Conservation (phyloP, 495 filamentous ascomycete genomes). For the Talaromyces stipitatus region DNA sequence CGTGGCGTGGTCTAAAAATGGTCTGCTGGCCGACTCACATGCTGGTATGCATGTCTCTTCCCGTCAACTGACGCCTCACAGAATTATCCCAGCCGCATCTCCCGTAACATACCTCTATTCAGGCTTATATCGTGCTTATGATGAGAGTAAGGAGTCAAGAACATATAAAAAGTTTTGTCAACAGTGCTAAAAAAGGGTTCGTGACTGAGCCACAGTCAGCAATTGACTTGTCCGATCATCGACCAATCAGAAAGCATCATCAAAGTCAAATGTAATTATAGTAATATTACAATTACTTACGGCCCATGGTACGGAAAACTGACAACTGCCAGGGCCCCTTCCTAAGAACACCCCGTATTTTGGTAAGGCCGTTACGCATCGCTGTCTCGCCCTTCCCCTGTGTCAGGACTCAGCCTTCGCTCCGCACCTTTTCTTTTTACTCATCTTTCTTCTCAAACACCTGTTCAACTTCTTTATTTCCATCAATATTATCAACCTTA, state of each 20-base stretch:
- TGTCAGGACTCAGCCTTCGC: background rate
- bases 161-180: background rate
- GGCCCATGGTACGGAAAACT: background rate
- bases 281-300: background rate
- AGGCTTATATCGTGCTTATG: background rate
- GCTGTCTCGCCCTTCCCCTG: background rate
- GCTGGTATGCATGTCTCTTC: background rate
- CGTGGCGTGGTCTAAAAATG: background rate
- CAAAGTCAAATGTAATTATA: background rate
- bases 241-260: background rate
- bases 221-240: background rate
- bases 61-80: background rate
- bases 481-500: background rate
- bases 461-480: background rate
- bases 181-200: background rate
- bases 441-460: constrained; percentile 5
- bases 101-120: background rate
- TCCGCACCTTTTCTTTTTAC: constrained; percentile 2
- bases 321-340: background rate
- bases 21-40: background rate
- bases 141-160: background rate
- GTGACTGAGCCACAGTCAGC: background rate
- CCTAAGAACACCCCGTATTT: background rate
- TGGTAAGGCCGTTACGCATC: background rate
- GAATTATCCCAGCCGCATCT: background rate